phyloP scores from a whole-genome alignment of 495 filamentous ascomycete genomes.

The Cercophora newfieldiana region DNA sequence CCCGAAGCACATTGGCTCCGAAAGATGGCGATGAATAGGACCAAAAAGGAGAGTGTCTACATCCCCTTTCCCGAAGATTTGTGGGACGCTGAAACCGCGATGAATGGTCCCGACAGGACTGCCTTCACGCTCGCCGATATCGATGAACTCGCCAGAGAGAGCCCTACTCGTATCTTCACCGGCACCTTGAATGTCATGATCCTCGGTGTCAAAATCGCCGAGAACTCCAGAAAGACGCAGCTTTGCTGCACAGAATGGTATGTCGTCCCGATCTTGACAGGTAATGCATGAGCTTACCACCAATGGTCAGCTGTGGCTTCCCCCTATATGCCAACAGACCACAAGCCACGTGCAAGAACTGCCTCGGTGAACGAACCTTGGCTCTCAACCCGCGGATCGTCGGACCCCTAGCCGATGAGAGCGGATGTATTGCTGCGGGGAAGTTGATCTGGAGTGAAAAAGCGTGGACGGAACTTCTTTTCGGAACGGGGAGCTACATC shows the following conservation, averaged over 20 bases:
- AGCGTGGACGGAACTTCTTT: conserved; percentile 57
- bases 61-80: conserved; percentile 51
- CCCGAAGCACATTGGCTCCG: conserved; percentile 60
- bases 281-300: background rate
- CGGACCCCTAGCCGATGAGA: conserved; percentile 57
- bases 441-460: conserved; percentile 54
- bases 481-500: conserved; percentile 28
- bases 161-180: conserved; percentile 45
- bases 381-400: conserved; percentile 57
- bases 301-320: conserved; percentile 52
- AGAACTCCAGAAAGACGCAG: conserved; percentile 45
- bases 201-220: conserved; percentile 52
- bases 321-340: conserved; percentile 55
- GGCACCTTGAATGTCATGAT: conserved; percentile 62
- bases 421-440: conserved; percentile 44
- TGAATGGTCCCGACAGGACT: conserved; percentile 44
- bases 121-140: conserved; percentile 61
- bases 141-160: conserved; percentile 53
- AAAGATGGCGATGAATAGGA: conserved; percentile 48
- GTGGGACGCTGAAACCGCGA: conserved; percentile 53
- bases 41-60: conserved; percentile 55
- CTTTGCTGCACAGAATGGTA: conserved; percentile 61
- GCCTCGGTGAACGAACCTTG: conserved; percentile 44
- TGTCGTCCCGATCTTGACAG: conserved; percentile 6
- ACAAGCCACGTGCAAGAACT: conserved; percentile 52